Conservation (phyloP, 164 flowering plant genomes). For the Annona cherimola region DNA sequence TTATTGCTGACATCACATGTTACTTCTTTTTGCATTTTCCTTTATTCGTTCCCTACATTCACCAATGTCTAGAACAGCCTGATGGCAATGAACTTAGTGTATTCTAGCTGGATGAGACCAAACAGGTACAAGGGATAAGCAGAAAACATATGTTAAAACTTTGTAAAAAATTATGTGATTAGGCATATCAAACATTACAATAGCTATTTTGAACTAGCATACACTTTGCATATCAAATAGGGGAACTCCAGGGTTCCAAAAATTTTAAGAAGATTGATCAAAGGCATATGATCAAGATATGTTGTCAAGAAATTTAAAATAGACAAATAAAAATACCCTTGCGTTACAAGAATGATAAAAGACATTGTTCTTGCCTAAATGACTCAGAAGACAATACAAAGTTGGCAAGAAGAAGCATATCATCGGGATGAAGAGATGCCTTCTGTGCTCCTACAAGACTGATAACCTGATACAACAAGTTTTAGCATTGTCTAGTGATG, state of each 20-base stretch:
- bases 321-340: neutral
- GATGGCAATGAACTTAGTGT: no score
- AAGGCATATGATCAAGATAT: neutral
- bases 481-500: neutral
- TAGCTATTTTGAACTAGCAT: neutral
- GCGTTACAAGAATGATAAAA: neutral
- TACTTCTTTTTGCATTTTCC: no score
- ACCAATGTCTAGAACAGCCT: no score
- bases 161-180: neutral
- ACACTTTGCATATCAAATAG: neutral
- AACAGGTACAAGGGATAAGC: no score
- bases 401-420: slow-evolving; percentile 88
- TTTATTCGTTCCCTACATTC: no score
- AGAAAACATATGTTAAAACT: no score
- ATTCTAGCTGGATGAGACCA: no score
- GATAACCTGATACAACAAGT: slow-evolving; percentile 58
- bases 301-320: no score
- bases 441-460: slow-evolving; percentile 98
- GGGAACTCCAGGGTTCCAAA: neutral
- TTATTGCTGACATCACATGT: no score
- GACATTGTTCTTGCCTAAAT: slow-evolving; percentile 54
- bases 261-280: neutral
- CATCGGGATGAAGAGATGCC: slow-evolving; percentile 98
- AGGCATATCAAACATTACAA: neutral
- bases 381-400: slow-evolving; percentile 93